Evolutionary conservation across 139 green algal genomes (phyloP), one percentile per base, ranked within the genome.

Genomic region (Limnomonas spitsbergensis): DNA sequence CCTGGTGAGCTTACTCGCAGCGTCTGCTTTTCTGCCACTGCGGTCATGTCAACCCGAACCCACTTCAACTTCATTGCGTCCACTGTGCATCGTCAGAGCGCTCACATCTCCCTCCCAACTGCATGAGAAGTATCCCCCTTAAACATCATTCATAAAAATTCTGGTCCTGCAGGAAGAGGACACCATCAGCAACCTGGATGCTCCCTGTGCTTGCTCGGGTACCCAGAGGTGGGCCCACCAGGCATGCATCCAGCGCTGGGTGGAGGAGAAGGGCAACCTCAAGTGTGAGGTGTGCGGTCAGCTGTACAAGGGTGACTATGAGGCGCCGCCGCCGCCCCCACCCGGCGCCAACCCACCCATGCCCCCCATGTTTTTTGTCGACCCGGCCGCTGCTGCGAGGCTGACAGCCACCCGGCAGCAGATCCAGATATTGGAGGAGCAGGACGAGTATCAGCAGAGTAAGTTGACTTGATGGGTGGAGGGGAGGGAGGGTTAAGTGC

Each of bases 181-280:
- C 52, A 9, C n/a, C 4, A 7, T 69, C 0, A 36, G 4, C 31
- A 78, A 80, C 56, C 61, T 85, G 29, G 76, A 82, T 24, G 20
- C 34, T 1, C 81, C 81, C 20, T 85, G 81, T 71, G 61, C 20
- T 26, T 79, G 52, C 35, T 40, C 73, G 14, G 81, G 81, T 29
- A 85, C 81, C 9, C 72, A 80, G 47, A 39, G 70, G 14, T 75
- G 76, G 31, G 81, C 81, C 1, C 81, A 85, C 31, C 76, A 78
- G 29, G 76, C 80, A 0, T 85, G 81, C 76, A 85, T 85, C 26
- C 81, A 85, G 81, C 76, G 81, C 24, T 85, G 81, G 81, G 66
- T 85, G 7, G 67, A 82, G 40, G 81, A 85, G 71, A 85, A 85
- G 68, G 79, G 79, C 40, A 69, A 80, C 47, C 47, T 84, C 14